Evolutionary conservation across 176 grass and related monocot genomes (phyloP), one percentile per base, ranked within the genome.

Genomic region (Hyparrhenia diplandra): DNA sequence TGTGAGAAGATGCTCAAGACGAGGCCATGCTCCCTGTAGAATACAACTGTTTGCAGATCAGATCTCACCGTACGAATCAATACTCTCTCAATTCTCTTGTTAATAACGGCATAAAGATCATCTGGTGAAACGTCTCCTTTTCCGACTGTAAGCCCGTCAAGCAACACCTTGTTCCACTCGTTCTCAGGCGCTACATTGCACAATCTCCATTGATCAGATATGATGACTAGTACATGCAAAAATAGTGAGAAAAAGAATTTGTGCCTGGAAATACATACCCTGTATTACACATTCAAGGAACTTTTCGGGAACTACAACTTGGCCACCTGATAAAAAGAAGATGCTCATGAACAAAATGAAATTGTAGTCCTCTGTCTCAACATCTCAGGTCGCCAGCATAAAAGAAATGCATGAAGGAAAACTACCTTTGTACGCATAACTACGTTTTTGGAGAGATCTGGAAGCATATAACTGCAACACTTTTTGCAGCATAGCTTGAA

Each of bases 391-490:
- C 59, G 57, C 75, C 49, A 82, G 29, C 34, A 5, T 49, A 49
- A 16, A 49, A 75, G 32, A 13, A 55, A 74, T 64, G 12, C 45
- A 70, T 7, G 64, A 74, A 79, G 14, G 40, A 46, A 47, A 3
- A 76, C 65, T 66, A 98, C 96, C 96, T 98, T 93, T 99, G 55
- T 88, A 72, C 62, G 88, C 92, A 45, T 99, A 95, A 78, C 90
- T 99, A 52, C 92, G 90, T 70, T 95, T 99, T 73, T 68, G 65
- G 17, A 95, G 90, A 81, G 84, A 77, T 76, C 71, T 99, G 42
- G 85, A 99, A 90, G 92, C 96, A 85, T 95, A 99, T 54, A 99
- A 43, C 71, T 99, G 96, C 82, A 99, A 74, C 27, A 95, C 88
- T 72, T 89, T 95, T 86, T 91, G 96, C 71, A 99, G 70, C 96